Evolutionary conservation across 2,329 filamentous ascomycete species (phyloP).

Genomic region (Dactylellina parvicollis): DNA sequence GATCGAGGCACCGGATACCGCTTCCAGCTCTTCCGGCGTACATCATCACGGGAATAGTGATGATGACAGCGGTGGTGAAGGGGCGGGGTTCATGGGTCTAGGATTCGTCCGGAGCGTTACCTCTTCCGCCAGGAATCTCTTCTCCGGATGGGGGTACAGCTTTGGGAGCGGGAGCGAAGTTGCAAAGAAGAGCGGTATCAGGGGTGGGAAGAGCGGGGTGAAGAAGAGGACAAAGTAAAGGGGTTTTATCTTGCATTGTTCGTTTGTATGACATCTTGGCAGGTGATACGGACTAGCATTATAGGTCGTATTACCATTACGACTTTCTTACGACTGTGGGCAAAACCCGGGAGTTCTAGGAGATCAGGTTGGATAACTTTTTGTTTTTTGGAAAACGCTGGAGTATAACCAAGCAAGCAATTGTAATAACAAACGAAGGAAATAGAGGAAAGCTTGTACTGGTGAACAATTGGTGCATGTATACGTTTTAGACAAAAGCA

Average conservation of each 20-base stretch:
- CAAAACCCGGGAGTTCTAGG: background rate
- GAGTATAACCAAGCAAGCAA: background rate
- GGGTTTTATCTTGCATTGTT: too few relatives aligned
- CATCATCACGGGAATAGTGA: background rate
- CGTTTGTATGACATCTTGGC: too few relatives aligned
- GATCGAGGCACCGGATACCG: background rate
- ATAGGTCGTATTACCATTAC: too few relatives aligned
- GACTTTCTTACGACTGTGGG: too few relatives aligned
- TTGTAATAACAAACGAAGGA: background rate
- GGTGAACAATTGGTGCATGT: background rate
- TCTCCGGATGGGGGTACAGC: slow-evolving; percentile 21
- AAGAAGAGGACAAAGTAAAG: background rate
- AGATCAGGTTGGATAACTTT: background rate
- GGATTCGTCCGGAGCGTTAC: slow-evolving; percentile 16
- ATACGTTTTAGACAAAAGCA: background rate
- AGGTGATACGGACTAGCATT: too few relatives aligned
- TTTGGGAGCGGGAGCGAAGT: background rate
- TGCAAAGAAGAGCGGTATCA: background rate
- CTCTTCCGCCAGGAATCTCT: slow-evolving; percentile 4
- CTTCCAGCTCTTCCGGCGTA: too few relatives aligned
- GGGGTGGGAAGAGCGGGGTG: too few relatives aligned
- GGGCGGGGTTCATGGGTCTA: slow-evolving; percentile 14
- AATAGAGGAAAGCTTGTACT: background rate
- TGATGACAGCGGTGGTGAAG: background rate
- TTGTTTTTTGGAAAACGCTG: slow-evolving; percentile 12